A percentile compares a stretch with the other conserved stretches of the same genome.
These are phyloP conservation scores for Podaxis sp. DNA, from an alignment of 768 basidiomycete genomes.

Conservation along the genomic window DNA sequence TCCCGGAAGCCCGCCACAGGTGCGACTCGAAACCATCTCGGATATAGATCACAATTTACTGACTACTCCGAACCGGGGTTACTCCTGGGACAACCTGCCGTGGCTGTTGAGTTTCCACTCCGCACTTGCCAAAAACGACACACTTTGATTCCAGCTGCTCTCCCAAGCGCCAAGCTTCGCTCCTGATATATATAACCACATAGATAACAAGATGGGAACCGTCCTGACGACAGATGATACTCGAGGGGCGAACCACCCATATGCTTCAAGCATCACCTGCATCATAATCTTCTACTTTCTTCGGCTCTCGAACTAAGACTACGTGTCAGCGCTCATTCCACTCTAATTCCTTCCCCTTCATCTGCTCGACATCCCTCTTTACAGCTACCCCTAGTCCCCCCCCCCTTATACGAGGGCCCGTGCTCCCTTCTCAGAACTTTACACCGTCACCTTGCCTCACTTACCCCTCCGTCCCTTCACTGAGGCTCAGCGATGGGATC, in stretches of 20 bases:
- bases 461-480: background rate
- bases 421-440: background rate
- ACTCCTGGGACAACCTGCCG: slow-evolving; percentile 2
- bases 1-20: background rate
- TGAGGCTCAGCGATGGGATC: slow-evolving; percentile 4
- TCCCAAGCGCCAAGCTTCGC: background rate
- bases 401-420: background rate
- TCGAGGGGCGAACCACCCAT: background rate
- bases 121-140: slow-evolving; percentile 8
- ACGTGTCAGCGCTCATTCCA: slow-evolving; percentile 7
- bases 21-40: background rate
- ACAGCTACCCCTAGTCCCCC: background rate
- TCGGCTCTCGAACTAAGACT: background rate
- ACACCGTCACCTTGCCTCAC: background rate
- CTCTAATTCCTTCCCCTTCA: background rate
- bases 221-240: slow-evolving; percentile 1
- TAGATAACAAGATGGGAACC: background rate
- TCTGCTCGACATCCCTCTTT: background rate
- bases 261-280: background rate
- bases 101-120: slow-evolving; percentile 10
- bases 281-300: background rate
- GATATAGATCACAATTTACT: background rate
- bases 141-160: background rate
- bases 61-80: slow-evolving; percentile 9
- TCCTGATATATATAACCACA: slow-evolving; percentile 9